Evolutionary conservation across 176 grass and related monocot species (phyloP), one percentile per base, ranked within the genome.

Genomic region (Eremochloa ophiuroides): DNA sequence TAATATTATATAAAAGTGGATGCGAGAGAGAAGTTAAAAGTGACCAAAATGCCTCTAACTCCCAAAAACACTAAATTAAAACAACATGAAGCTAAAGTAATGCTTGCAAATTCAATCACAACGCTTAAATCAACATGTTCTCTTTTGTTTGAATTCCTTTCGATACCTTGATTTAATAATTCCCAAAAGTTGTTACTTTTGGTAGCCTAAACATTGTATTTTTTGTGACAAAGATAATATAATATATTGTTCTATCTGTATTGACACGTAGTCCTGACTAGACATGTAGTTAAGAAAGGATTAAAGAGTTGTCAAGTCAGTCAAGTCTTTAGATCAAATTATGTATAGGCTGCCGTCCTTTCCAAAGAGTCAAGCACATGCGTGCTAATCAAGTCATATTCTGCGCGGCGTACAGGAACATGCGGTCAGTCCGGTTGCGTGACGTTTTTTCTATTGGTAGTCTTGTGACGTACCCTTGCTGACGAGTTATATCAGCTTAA

Each of bases 291-390:
- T 37, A 50, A 66, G 1, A 3, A 65, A 38, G 7, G 44, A 26
- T 56, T 23, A 56, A 56, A 58, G 10, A 10, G 20, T n/a, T 33
- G 71, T 75, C 16, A 68, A 69, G 65, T 65, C 81, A 39, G 43
- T 83, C 43, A 71, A 71, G 26, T 71, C 30, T 25, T 26, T 11
- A 34, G 7, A 29, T 61, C 25, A 30, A 20, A 62, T 41, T 61
- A 43, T 42, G 27, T 18, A 15, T 18, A 15, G 16, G 18, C 27
- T 15, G 59, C n/a, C n/a, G n/a, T n/a, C n/a, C n/a, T n/a, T n/a
- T n/a, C n/a, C n/a, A n/a, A n/a, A n/a, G n/a, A 85, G 75, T 85
- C 38, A 62, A 27, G 73, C 47, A 47, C 64, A 77, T 43, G 63
- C 20, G 27, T 38, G n/a, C n/a, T n/a, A n/a, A n/a, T 55, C 34